These are phyloP conservation scores for Nicotiana paniculata DNA, from an alignment of 257 asterid species.

Conservation along the genomic window DNA sequence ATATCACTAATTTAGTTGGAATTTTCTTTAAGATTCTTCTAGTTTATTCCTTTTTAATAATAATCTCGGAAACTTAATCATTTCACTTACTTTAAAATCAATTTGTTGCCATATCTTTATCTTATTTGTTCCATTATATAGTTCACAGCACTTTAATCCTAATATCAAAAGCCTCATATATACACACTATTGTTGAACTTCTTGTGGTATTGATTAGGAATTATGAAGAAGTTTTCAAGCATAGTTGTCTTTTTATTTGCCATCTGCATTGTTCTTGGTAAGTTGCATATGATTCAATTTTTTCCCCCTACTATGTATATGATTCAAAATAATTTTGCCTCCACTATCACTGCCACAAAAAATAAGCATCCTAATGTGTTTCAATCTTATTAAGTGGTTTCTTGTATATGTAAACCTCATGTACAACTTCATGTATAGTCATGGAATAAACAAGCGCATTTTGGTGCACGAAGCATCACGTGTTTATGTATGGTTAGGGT, in stretches of 20 bases:
- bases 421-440: not conserved
- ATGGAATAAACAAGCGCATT: not conserved
- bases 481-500: no score
- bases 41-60: not conserved
- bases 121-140: not conserved
- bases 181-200: no score
- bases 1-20: not conserved
- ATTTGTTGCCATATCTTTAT: not conserved
- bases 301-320: no score
- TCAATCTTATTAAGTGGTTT: not conserved
- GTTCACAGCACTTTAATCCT: not conserved
- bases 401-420: not conserved
- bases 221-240: not conserved
- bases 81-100: not conserved
- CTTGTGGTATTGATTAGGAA: not conserved
- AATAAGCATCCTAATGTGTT: not conserved
- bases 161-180: not conserved
- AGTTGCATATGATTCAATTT: not conserved
- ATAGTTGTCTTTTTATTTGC: not conserved
- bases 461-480: no score
- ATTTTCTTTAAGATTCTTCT: not conserved
- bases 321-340: no score
- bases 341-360: no score
- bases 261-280: not conserved
- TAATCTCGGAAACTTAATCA: not conserved